phyloP scores from a whole-genome alignment of 352 stramenopile genomes.

The Peronospora tabacina region DNA sequence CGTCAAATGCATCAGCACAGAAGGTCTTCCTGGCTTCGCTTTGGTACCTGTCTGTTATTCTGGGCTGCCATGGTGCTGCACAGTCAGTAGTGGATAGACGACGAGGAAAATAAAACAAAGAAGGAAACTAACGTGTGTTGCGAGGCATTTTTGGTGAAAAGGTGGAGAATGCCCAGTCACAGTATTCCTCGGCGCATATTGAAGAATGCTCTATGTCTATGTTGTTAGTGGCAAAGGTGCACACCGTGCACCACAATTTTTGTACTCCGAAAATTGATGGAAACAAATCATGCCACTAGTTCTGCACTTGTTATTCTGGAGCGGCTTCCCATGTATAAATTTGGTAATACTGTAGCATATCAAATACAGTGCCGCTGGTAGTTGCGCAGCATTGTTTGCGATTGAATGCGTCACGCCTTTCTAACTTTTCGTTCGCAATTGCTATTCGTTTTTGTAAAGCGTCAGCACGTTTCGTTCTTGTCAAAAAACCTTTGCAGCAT shows the following conservation, averaged over 20 bases:
- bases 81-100: slow-evolving; percentile 85
- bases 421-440: background rate
- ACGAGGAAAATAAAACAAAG: slow-evolving; percentile 58
- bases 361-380: slow-evolving; percentile 2
- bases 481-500: slow-evolving; percentile 25
- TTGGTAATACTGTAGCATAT: background rate
- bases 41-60: slow-evolving; percentile 96
- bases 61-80: slow-evolving; percentile 98
- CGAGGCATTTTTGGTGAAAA: slow-evolving; percentile 64
- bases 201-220: slow-evolving; percentile 53
- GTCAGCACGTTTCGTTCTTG: slow-evolving; percentile 2
- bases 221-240: slow-evolving; percentile 59
- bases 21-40: slow-evolving; percentile 96
- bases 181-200: slow-evolving; percentile 25
- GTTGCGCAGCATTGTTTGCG: background rate
- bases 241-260: slow-evolving; percentile 55
- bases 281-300: background rate
- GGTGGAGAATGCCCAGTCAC: slow-evolving; percentile 52
- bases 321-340: background rate
- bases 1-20: slow-evolving; percentile 91
- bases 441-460: background rate
- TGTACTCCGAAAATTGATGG: slow-evolving; percentile 79
- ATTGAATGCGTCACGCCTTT: background rate
- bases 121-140: slow-evolving; percentile 49
- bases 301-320: background rate